Evolutionary conservation across 139 green algal species (phyloP).

Genomic region (Nannochloris sp.): DNA sequence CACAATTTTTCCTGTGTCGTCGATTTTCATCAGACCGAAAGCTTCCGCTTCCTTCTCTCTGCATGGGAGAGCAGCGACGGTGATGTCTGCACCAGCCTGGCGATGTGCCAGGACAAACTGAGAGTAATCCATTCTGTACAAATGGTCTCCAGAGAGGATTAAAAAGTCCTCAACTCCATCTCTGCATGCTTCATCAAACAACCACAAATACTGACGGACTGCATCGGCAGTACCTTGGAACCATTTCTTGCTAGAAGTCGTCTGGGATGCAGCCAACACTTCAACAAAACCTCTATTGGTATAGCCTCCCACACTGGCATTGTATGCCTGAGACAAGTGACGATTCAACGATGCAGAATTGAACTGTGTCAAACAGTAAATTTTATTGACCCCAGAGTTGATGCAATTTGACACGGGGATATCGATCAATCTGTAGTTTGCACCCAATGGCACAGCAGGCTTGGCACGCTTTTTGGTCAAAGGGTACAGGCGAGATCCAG

Average conservation of each 20-base stretch:
- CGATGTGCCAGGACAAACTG: constrained; percentile 91
- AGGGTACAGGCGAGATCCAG: constrained; percentile 90
- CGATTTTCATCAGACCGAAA: constrained; percentile 99
- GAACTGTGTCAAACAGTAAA: constrained; percentile 99
- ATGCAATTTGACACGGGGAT: constrained; percentile 99
- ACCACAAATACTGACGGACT: constrained; percentile 98
- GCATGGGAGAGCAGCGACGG: constrained; percentile 91
- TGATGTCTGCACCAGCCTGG: constrained; percentile 86
- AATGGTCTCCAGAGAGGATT: constrained; percentile 97
- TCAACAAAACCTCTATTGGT: constrained; percentile 91
- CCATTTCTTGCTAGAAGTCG: constrained; percentile 82
- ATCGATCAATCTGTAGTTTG: constrained; percentile 99
- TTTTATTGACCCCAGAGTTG: constrained; percentile 98
- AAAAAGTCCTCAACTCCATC: constrained; percentile 93
- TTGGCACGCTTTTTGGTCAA: constrained; percentile 98
- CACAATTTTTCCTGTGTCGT: constrained; percentile 68
- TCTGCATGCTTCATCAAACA: constrained; percentile 86
- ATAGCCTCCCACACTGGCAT: constrained; percentile 82
- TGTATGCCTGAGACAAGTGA: constrained; percentile 94
- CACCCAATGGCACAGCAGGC: constrained; percentile 94
- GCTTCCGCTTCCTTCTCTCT: constrained; percentile 76
- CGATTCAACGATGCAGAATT: constrained; percentile 98
- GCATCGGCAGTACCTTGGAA: constrained; percentile 97
- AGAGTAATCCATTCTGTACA: constrained; percentile 99
- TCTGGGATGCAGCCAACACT: constrained; percentile 94